phyloP scores from a whole-genome alignment of 306 rosid species.

The Luffa acutangula region DNA sequence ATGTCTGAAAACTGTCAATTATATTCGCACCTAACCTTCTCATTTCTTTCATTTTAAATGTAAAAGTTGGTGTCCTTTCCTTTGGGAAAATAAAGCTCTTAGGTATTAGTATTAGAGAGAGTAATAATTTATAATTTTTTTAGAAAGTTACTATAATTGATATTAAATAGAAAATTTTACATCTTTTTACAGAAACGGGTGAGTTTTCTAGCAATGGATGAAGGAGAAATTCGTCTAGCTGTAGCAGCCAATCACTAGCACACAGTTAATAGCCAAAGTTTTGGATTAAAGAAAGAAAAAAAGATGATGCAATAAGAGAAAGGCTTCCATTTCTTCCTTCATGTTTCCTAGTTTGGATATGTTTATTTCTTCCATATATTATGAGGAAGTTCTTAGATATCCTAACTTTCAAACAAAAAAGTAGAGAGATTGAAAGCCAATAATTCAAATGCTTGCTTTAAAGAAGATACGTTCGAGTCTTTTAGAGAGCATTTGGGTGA shows the following conservation, averaged over 20 bases:
- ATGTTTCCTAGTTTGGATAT: too few relatives aligned
- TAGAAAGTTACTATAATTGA: too few relatives aligned
- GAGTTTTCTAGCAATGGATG: neutral
- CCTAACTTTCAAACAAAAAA: neutral
- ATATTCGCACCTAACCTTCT: neutral
- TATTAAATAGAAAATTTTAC: neutral
- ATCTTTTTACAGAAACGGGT: neutral
- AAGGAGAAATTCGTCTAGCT: neutral
- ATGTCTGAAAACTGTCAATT: neutral
- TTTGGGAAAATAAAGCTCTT: neutral
- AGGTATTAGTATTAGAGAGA: too few relatives aligned
- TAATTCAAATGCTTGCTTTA: neutral
- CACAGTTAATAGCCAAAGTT: neutral
- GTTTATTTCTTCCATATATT: neutral
- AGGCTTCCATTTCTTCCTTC: neutral
- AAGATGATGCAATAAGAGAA: neutral
- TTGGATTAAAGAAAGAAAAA: neutral
- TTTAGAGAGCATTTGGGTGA: neutral
- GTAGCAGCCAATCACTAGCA: neutral
- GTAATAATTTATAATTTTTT: too few relatives aligned
- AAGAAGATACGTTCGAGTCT: neutral
- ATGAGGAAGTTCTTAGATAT: neutral
- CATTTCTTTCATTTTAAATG: neutral
- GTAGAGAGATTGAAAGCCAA: neutral
- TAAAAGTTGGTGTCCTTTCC: neutral